Conservation (phyloP, 495 filamentous ascomycete genomes). For the Chaetomium fimeti region DNA sequence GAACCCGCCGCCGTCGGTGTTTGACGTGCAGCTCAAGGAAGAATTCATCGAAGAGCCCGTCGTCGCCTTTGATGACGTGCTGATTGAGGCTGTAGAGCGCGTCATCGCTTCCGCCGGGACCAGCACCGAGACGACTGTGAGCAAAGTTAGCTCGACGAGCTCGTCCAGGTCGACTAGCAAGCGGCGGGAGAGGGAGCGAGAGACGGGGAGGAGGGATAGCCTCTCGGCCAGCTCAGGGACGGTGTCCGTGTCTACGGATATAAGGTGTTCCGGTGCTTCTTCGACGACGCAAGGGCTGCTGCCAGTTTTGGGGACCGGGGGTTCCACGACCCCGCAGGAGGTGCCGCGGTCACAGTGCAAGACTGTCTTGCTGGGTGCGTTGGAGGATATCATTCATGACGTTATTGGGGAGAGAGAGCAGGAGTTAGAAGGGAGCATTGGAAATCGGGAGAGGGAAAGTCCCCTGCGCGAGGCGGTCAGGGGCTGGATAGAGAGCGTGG, state of each 20-base stretch:
- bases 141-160: slow-evolving; percentile 42
- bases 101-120: slow-evolving; percentile 54
- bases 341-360: slow-evolving; percentile 50
- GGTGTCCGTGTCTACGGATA: background rate
- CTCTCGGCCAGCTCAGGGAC: slow-evolving; percentile 15
- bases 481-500: slow-evolving; percentile 46
- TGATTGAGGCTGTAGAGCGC: slow-evolving; percentile 75
- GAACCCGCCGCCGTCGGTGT: slow-evolving; percentile 33
- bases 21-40: slow-evolving; percentile 46
- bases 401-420: slow-evolving; percentile 40
- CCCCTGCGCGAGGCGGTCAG: slow-evolving; percentile 44
- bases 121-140: slow-evolving; percentile 30
- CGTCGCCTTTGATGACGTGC: slow-evolving; percentile 67
- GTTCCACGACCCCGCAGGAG: slow-evolving; percentile 29
- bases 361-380: slow-evolving; percentile 46
- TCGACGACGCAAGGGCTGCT: slow-evolving; percentile 5
- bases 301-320: background rate
- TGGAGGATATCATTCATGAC: slow-evolving; percentile 50
- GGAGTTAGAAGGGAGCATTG: background rate
- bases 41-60: slow-evolving; percentile 71
- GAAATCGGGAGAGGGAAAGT: slow-evolving; percentile 38
- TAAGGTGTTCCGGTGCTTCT: background rate
- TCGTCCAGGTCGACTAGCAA: slow-evolving; percentile 48
- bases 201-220: slow-evolving; percentile 42
- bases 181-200: slow-evolving; percentile 22